Evolutionary conservation across 2,329 filamentous ascomycete genomes (phyloP), one percentile per base, ranked within the genome.

Genomic region (Podosphaera fusca): DNA sequence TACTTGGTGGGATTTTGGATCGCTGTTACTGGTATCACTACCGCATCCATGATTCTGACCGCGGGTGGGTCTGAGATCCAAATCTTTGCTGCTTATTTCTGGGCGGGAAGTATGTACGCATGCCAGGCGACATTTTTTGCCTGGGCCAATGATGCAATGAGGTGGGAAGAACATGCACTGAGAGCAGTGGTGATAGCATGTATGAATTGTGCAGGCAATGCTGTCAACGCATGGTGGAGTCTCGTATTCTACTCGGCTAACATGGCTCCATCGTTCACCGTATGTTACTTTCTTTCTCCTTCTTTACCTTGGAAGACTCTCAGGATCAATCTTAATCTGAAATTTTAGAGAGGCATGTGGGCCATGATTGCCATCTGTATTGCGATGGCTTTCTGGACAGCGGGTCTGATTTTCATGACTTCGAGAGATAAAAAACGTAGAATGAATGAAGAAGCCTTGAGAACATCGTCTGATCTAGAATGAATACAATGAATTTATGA

Each of bases 91-190:
- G 80, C 81, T 3, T 85, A 84, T 62, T 85, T 85, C 66, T 82
- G 78, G 77, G 79, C 81, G 0, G 83, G 83, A 0, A 71, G 75
- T 2, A 79, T 85, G 0, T 86, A 86, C 61, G 82, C 82, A 0
- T 84, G 82, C 63, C 82, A 87, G 67, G 81, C 83, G 0, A 83
- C 79, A 0, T 85, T 86, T 62, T 86, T 87, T 61, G 82, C 83
- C 0, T 86, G 82, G 82, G 82, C 80, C 30, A 86, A 87, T 62
- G 82, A 85, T 63, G 62, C 61, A 2, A 78, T 79, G 1, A 76
- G 84, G 70, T 73, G 79, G 6, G 75, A 76, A 57, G 77, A 84
- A 62, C 77, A 84, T 59, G 75, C 76, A 29, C 74, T 80, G 51
- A 72, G 83, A 3, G 79, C 75, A 2, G 74, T 86, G 1, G 82